Conservation (phyloP, 2,329 filamentous ascomycete species). For the Hymenoscyphus infarciens region DNA sequence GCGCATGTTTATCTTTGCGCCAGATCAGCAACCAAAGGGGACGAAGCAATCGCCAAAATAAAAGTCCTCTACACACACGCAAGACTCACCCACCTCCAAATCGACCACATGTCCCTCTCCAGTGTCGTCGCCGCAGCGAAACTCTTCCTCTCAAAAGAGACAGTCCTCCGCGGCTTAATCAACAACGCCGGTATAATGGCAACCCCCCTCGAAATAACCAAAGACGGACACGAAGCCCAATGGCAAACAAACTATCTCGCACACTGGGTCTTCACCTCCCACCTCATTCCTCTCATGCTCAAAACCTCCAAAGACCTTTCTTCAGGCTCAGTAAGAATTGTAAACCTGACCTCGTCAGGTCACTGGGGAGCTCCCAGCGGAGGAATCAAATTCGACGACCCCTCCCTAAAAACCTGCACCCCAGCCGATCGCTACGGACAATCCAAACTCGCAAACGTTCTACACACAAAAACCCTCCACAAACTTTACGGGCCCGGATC, state of each 20-base stretch:
- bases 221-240: conserved; percentile 38
- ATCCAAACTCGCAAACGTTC: conserved; percentile 44
- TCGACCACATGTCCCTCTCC: conserved; percentile 37
- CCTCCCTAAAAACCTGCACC: conserved; percentile 34
- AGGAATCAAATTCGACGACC: conserved; percentile 23
- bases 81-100: conserved; percentile 30
- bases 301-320: conserved; percentile 16
- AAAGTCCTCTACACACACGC: conserved; percentile 15
- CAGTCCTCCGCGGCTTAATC: conserved; percentile 38
- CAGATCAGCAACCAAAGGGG: conserved; percentile 20
- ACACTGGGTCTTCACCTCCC: conserved; percentile 24
- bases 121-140: conserved; percentile 34
- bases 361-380: conserved; percentile 19
- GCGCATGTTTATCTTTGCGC: conserved; percentile 25
- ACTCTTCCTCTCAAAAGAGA: conserved; percentile 16
- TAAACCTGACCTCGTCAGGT: conserved; percentile 22
- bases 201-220: conserved; percentile 30
- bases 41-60: conserved; percentile 20
- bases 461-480: conserved; percentile 39
- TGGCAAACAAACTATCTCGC: conserved; percentile 32
- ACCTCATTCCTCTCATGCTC: conserved; percentile 20
- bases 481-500: conserved; percentile 35
- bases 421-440: conserved; percentile 42
- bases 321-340: conserved; percentile 21
- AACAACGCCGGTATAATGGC: conserved; percentile 42